Conservation (phyloP, 257 asterid species). For the Asclepias syriaca region DNA sequence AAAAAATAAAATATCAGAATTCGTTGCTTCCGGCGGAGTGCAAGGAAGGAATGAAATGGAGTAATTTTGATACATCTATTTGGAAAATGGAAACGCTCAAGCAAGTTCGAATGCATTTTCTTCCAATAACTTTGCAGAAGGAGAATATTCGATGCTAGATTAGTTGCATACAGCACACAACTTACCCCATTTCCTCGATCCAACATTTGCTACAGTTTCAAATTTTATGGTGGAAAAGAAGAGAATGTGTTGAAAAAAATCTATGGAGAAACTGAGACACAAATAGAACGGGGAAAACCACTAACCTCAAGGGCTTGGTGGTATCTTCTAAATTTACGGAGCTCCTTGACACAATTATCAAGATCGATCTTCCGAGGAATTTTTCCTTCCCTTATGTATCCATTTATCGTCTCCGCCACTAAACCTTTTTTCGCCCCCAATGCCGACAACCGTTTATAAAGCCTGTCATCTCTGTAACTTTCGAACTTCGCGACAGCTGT, state of each 20-base stretch:
- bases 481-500: not conserved
- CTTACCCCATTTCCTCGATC: not conserved
- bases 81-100: not conserved
- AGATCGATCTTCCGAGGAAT: slow-evolving; percentile 39
- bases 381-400: slow-evolving; percentile 52
- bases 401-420: slow-evolving; percentile 50
- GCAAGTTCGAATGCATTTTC: not conserved
- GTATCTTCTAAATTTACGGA: slow-evolving; percentile 50
- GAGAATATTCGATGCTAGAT: not conserved
- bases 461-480: slow-evolving; percentile 1
- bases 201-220: not conserved
- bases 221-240: not conserved
- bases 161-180: too few relatives aligned
- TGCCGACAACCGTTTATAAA: slow-evolving; percentile 63
- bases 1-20: not conserved
- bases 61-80: not conserved
- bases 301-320: slow-evolving; percentile 72
- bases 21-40: not conserved
- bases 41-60: not conserved
- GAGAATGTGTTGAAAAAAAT: not conserved
- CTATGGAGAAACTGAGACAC: not conserved
- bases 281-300: not conserved
- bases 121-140: not conserved
- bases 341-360: slow-evolving; percentile 44
- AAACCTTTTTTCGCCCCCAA: slow-evolving; percentile 44